These are phyloP conservation scores for Colletotrichum sp. DNA, from an alignment of 2,329 filamentous ascomycete species.

Conservation along the genomic window DNA sequence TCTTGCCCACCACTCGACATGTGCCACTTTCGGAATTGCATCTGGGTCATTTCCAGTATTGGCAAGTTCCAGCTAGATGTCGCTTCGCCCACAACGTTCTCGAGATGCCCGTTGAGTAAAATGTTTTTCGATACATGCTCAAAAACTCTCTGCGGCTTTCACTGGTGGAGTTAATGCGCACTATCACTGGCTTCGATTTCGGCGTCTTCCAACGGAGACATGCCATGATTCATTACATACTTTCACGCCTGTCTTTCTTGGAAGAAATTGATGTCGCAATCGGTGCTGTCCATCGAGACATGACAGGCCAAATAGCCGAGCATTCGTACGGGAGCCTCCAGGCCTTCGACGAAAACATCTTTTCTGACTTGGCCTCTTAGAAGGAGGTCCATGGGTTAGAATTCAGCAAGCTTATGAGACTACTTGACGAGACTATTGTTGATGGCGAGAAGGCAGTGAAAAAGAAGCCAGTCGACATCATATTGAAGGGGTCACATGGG, in stretches of 20 bases:
- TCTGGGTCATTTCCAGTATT: background rate
- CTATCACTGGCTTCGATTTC: background rate
- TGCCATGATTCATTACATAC: background rate
- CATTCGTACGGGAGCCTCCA: background rate
- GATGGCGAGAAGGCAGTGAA: too few relatives aligned
- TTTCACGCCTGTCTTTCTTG: background rate
- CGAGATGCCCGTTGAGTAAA: too few relatives aligned
- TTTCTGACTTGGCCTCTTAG: background rate
- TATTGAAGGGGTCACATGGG: too few relatives aligned
- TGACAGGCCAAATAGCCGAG: background rate
- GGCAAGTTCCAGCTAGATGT: rapidly evolving
- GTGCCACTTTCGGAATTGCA: background rate
- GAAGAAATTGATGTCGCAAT: background rate
- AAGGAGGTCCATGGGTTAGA: background rate
- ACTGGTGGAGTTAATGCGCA: rapidly evolving
- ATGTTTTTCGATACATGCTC: background rate
- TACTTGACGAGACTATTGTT: too few relatives aligned
- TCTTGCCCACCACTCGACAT: background rate
- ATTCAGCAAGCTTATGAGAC: too few relatives aligned
- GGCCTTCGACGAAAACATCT: background rate
- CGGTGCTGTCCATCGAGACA: background rate
- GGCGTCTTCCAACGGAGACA: background rate
- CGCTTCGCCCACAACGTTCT: background rate
- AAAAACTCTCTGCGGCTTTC: background rate
- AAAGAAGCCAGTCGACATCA: too few relatives aligned